Evolutionary conservation across 768 basidiomycete species (phyloP).

Genomic region (Mycena floridula): DNA sequence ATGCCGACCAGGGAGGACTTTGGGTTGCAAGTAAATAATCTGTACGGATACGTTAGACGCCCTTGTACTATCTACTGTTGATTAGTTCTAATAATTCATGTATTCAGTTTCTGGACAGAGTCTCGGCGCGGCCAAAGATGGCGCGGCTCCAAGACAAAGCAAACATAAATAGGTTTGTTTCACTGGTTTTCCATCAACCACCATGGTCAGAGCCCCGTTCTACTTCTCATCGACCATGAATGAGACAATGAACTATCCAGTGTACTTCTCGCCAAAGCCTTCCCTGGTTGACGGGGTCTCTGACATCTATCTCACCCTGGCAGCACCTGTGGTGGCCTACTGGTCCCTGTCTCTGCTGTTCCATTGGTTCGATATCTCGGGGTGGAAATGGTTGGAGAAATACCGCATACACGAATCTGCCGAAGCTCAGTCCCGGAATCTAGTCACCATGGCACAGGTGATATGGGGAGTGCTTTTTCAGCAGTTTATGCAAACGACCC

Average conservation of each 20-base stretch:
- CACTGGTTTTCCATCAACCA: no score
- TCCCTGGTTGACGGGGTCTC: slow-evolving; percentile 50
- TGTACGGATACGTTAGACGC: no score
- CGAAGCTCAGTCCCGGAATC: slow-evolving; percentile 72
- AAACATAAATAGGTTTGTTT: no score
- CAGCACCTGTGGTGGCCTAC: slow-evolving; percentile 75
- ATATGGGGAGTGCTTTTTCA: slow-evolving; percentile 79
- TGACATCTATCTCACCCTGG: slow-evolving; percentile 67
- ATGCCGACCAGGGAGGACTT: no score
- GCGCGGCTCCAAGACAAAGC: no score
- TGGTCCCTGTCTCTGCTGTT: slow-evolving; percentile 81
- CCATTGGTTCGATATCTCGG: slow-evolving; percentile 72
- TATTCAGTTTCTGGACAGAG: no score
- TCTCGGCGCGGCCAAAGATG: no score
- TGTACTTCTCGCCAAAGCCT: slow-evolving; percentile 46
- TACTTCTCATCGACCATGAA: no score
- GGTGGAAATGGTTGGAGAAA: slow-evolving; percentile 72
- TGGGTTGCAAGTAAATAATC: no score
- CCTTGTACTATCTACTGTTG: no score
- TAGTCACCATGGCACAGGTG: slow-evolving; percentile 66
- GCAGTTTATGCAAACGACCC: slow-evolving; percentile 74
- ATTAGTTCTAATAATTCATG: no score
- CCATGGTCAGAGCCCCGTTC: no score
- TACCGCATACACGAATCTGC: slow-evolving; percentile 85
- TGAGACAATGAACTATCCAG: slow-evolving; percentile 31